Evolutionary conservation across 169 alveolate genomes (phyloP).

Genomic region (Cyclospora cayetanensis): DNA sequence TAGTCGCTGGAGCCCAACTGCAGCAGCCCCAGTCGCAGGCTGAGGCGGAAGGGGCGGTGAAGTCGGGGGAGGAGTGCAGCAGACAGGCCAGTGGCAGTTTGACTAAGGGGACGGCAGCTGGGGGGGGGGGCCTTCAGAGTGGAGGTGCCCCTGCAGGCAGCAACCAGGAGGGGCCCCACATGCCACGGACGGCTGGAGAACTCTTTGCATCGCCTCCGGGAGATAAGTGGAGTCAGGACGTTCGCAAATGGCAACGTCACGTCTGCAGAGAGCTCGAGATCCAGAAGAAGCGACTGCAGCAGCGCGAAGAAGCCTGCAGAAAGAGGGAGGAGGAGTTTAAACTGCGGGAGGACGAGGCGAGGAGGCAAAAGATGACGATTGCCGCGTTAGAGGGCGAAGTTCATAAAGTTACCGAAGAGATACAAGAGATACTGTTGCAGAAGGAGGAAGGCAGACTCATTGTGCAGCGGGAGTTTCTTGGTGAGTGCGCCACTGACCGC

Average conservation of each 20-base stretch:
- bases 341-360: background rate
- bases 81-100: too few species aligned
- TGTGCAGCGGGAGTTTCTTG: background rate
- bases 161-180: background rate
- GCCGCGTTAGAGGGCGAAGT: background rate
- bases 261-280: background rate
- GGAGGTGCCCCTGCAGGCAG: background rate
- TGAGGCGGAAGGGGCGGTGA: background rate
- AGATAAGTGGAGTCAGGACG: background rate
- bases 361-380: background rate
- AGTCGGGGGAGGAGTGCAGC: too few species aligned
- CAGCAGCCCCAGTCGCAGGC: background rate
- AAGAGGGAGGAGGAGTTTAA: background rate
- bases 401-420: background rate
- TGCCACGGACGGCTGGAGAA: background rate
- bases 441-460: background rate
- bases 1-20: background rate
- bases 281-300: background rate
- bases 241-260: background rate
- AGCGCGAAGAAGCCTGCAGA: background rate
- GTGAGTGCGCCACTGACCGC: too few species aligned
- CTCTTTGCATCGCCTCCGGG: background rate
- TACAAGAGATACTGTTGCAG: slow-evolving; percentile 6
- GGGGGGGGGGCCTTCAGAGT: background rate
- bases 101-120: background rate